These are phyloP conservation scores for Globisporangium emineosum DNA, from an alignment of 352 stramenopile species.

Conservation along the genomic window DNA sequence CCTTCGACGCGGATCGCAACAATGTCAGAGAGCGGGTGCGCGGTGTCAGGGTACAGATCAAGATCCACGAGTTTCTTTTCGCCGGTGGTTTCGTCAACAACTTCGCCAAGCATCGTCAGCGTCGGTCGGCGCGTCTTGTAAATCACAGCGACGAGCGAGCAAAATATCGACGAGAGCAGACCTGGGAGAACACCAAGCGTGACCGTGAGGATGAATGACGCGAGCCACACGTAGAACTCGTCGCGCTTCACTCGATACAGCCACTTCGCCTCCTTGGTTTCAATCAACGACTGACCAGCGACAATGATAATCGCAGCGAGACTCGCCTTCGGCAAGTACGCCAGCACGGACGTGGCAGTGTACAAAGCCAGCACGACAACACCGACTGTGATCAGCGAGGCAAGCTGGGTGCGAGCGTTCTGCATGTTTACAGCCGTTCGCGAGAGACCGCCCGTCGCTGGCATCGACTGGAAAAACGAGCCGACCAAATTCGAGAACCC, in stretches of 20 bases:
- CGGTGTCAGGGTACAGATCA: constrained; percentile 38
- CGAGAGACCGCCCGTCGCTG: constrained; percentile 85
- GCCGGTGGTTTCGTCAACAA: constrained; percentile 28
- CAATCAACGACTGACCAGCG: constrained; percentile 83
- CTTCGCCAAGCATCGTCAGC: constrained; percentile 43
- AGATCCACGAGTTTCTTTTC: constrained; percentile 44
- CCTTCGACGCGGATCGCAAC: constrained; percentile 53
- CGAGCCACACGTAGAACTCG: constrained; percentile 61
- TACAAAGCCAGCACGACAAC: constrained; percentile 85
- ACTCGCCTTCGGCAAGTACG: constrained; percentile 83
- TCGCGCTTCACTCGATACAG: constrained; percentile 70
- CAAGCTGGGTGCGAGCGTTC: constrained; percentile 79
- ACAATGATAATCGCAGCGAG: constrained; percentile 89
- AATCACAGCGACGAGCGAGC: constrained; percentile 49
- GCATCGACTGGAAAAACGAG: constrained; percentile 84
- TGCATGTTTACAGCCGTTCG: constrained; percentile 90
- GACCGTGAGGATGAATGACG: constrained; percentile 51
- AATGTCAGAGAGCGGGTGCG: constrained; percentile 36
- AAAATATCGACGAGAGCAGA: constrained; percentile 53
- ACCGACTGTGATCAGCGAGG: constrained; percentile 73
- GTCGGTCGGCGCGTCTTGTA: constrained; percentile 53
- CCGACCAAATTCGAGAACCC: constrained; percentile 85
- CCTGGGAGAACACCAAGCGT: constrained; percentile 45
- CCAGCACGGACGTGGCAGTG: constrained; percentile 78
- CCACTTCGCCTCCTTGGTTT: constrained; percentile 79